Evolutionary conservation across 768 basidiomycete genomes (phyloP).

Genomic region (Phanerochaete carnosa): DNA sequence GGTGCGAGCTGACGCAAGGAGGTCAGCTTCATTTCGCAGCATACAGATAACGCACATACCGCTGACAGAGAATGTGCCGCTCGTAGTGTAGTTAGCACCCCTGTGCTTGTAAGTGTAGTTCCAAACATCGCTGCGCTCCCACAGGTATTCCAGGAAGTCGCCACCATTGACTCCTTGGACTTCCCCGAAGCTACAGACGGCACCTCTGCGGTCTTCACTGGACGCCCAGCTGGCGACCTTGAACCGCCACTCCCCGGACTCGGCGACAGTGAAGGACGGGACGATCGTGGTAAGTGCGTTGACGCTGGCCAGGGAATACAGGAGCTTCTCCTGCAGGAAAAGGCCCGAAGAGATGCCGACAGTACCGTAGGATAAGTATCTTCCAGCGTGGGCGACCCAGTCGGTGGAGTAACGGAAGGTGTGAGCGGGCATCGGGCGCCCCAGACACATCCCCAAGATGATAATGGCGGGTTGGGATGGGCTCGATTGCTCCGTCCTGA

Average conservation of each 20-base stretch:
- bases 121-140: slow-evolving; percentile 20
- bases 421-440: slow-evolving; percentile 8
- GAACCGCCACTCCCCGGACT: slow-evolving; percentile 14
- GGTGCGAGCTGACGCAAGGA: slow-evolving; percentile 5
- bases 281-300: slow-evolving; percentile 25
- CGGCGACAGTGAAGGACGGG: slow-evolving; percentile 11
- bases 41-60: slow-evolving; percentile 1
- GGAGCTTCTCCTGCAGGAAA: slow-evolving; percentile 19
- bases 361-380: slow-evolving; percentile 18
- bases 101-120: slow-evolving; percentile 14
- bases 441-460: slow-evolving; percentile 20
- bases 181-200: background rate
- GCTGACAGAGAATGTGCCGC: slow-evolving; percentile 2
- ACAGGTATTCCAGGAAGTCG: slow-evolving; percentile 14
- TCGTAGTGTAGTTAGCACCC: slow-evolving; percentile 8
- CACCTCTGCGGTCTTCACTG: background rate
- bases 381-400: slow-evolving; percentile 15
- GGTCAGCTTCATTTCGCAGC: background rate
- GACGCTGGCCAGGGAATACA: slow-evolving; percentile 16
- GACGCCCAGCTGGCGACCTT: background rate
- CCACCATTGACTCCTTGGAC: background rate
- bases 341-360: slow-evolving; percentile 17
- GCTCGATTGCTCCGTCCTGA: background rate
- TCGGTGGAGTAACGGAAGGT: slow-evolving; percentile 10
- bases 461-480: slow-evolving; percentile 15